phyloP scores from a whole-genome alignment of 2,329 filamentous ascomycete genomes.

The Macrophomina phaseolina region DNA sequence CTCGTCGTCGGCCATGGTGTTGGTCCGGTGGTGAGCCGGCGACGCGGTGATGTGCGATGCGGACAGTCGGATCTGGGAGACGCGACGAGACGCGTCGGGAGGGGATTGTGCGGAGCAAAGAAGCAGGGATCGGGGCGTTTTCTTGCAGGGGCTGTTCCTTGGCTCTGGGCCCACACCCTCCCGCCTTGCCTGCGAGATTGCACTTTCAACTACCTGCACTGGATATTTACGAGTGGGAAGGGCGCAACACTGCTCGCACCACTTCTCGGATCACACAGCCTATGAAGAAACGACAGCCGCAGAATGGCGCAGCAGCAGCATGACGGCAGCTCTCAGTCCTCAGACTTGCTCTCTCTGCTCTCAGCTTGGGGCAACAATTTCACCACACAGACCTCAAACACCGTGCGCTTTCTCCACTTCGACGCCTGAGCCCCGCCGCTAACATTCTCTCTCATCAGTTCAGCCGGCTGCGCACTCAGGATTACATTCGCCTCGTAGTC shows the following conservation, averaged over 20 bases:
- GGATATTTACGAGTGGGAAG: not conserved
- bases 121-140: slow-evolving; percentile 4
- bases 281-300: not conserved
- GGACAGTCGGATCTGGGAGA: not conserved
- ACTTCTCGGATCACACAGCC: not conserved
- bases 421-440: not conserved
- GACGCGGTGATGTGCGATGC: not conserved
- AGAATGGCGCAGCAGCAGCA: slow-evolving; percentile 6
- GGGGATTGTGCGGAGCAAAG: not conserved
- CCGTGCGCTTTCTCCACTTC: slow-evolving; percentile 21
- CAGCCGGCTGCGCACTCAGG: slow-evolving; percentile 49
- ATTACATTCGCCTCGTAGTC: slow-evolving; percentile 70
- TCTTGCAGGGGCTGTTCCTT: not conserved
- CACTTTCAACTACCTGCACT: not conserved
- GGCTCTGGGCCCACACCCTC: not conserved
- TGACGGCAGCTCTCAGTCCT: not conserved
- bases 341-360: slow-evolving; percentile 33
- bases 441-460: slow-evolving; percentile 41
- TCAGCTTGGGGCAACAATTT: slow-evolving; percentile 45
- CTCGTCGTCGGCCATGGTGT: slow-evolving; percentile 29
- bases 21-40: not conserved
- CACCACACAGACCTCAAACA: slow-evolving; percentile 31
- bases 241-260: not conserved
- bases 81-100: slow-evolving; percentile 22
- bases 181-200: slow-evolving; percentile 10